phyloP scores from a whole-genome alignment of 345 rosid genomes.

The Hypericum perforatum region DNA sequence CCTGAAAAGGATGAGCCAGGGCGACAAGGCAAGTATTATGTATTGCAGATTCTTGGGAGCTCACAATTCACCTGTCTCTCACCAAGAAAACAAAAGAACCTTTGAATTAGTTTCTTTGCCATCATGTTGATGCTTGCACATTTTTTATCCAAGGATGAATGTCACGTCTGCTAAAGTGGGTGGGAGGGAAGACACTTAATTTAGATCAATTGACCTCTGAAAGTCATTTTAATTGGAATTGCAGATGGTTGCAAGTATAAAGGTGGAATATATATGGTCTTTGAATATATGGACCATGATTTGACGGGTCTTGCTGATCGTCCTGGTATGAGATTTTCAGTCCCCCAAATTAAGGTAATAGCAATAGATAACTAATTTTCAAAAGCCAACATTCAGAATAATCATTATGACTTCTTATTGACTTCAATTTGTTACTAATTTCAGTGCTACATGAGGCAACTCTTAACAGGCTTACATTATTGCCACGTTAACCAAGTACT shows the following conservation, averaged over 20 bases:
- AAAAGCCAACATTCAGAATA: background rate
- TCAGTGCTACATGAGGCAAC: slow-evolving; percentile 97
- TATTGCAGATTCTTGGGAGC: background rate
- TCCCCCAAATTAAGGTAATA: slow-evolving; percentile 86
- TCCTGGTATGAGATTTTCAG: slow-evolving; percentile 84
- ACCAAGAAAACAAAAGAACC: background rate
- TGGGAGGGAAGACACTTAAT: background rate
- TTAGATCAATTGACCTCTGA: slow-evolving; percentile 11
- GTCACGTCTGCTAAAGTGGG: too few species aligned
- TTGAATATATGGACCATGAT: slow-evolving; percentile 97
- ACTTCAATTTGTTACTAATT: background rate
- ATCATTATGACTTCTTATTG: background rate
- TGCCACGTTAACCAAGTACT: slow-evolving; percentile 94
- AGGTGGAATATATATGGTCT: slow-evolving; percentile 96
- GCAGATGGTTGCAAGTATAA: slow-evolving; percentile 85
- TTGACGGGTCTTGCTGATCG: slow-evolving; percentile 94
- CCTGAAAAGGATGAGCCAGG: slow-evolving; percentile 88
- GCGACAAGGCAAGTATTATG: slow-evolving; percentile 50
- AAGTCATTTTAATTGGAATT: slow-evolving; percentile 6
- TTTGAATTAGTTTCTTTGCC: too few species aligned
- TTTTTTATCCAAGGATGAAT: too few species aligned
- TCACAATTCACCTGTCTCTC: background rate
- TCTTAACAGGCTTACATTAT: slow-evolving; percentile 89
- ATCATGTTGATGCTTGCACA: too few species aligned
- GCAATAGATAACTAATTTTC: background rate